These are phyloP conservation scores for Phialophora expanda DNA, from an alignment of 2,329 filamentous ascomycete genomes.

Conservation along the genomic window DNA sequence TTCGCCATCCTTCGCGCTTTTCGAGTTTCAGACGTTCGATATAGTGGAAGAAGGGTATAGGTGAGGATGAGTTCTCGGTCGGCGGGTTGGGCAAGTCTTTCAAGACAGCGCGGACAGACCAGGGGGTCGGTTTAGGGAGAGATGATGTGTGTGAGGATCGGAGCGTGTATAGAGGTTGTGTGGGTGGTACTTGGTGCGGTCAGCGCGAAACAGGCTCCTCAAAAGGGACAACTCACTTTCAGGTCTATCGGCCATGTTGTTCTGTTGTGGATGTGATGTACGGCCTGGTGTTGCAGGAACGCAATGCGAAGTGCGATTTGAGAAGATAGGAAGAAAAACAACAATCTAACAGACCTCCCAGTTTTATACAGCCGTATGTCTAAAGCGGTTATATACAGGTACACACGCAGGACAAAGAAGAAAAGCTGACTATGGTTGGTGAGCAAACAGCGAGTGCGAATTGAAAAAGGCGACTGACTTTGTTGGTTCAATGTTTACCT, in stretches of 20 bases:
- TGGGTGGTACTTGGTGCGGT: neutral
- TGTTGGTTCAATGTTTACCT: neutral
- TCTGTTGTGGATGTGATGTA: conserved; percentile 9
- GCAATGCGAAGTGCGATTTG: neutral
- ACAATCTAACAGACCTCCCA: neutral
- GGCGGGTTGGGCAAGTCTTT: conserved; percentile 67
- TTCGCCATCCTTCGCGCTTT: conserved; percentile 92
- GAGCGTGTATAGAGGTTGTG: conserved; percentile 16
- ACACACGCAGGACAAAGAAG: conserved; percentile 4
- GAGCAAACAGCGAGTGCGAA: neutral
- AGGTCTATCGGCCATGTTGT: conserved; percentile 6
- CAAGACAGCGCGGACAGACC: conserved; percentile 60
- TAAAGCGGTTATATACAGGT: conserved; percentile 10
- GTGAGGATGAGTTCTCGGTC: conserved; percentile 68
- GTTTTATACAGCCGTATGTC: neutral
- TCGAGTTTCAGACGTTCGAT: conserved; percentile 94
- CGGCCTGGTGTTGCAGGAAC: neutral
- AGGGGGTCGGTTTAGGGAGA: conserved; percentile 38
- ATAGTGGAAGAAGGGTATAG: conserved; percentile 91
- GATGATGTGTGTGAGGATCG: conserved; percentile 34
- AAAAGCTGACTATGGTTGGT: neutral
- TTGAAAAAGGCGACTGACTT: neutral
- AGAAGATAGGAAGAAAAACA: neutral
- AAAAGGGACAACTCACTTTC: neutral
- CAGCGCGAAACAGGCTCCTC: neutral